phyloP scores from a whole-genome alignment of 2,329 filamentous ascomycete species.

The Albophoma yamanashiensis region DNA sequence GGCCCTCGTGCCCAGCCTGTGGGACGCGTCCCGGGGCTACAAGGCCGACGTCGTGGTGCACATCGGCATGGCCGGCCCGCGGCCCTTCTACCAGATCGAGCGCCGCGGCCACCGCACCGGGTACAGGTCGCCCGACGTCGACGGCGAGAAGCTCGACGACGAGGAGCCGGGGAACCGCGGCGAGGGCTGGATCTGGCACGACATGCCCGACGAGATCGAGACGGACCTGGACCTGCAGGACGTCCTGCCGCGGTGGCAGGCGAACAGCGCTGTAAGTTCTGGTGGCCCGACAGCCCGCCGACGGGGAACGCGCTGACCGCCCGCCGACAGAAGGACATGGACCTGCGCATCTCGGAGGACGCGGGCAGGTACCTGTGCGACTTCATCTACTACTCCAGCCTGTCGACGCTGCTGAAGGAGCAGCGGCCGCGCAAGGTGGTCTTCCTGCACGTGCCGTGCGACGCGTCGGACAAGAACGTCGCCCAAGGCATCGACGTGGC shows the following conservation, averaged over 20 bases:
- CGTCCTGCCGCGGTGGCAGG: slow-evolving; percentile 45
- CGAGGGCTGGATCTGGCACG: slow-evolving; percentile 42
- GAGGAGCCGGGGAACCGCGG: slow-evolving; percentile 36
- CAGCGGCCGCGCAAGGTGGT: slow-evolving; percentile 40
- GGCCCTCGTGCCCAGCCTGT: slow-evolving; percentile 50
- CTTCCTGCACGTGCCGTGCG: slow-evolving; percentile 64
- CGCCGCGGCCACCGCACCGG: slow-evolving; percentile 59
- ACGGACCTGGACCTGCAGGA: slow-evolving; percentile 48
- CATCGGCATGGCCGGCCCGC: slow-evolving; percentile 65
- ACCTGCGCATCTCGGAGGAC: slow-evolving; percentile 54
- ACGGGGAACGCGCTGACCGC: slow-evolving; percentile 3
- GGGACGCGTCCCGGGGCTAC: slow-evolving; percentile 29
- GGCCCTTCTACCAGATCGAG: slow-evolving; percentile 60
- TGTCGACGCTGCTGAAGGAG: slow-evolving; percentile 44
- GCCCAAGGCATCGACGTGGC: slow-evolving; percentile 38
- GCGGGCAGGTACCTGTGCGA: slow-evolving; percentile 68
- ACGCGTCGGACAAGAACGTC: slow-evolving; percentile 37
- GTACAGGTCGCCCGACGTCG: slow-evolving; percentile 62
- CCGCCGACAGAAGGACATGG: slow-evolving; percentile 21
- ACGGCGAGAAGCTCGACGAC: slow-evolving; percentile 47
- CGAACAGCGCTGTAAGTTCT: slow-evolving; percentile 34
- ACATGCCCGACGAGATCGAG: slow-evolving; percentile 41
- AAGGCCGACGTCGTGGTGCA: slow-evolving; percentile 60
- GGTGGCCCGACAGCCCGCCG: too few relatives aligned
- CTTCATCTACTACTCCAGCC: slow-evolving; percentile 64